Base-by-base conservation (phyloP, 208 protist genomes). In the Porcisia deanei region DNA sequence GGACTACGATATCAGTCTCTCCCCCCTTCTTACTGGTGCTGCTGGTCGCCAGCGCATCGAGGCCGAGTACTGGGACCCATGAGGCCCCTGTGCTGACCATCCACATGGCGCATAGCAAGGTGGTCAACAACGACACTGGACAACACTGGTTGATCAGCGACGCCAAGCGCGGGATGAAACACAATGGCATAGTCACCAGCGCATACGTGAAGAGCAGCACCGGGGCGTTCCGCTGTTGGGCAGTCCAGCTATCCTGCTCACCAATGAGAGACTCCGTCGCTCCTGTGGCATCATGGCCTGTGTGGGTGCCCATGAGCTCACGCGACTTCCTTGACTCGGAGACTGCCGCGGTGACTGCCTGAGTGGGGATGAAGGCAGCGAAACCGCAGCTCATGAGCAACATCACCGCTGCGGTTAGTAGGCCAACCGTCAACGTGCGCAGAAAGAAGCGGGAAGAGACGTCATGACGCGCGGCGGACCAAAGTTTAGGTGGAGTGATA, bases 361-460 rank as follows among this genome's bases (percentile, higher is more conserved):
- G 73, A 45, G 75, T 30, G 16, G 81, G 77, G 58, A 82, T 71
- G 41, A 85, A 77, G 54, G 82, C 34, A n/a, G 81, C 75, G 7
- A 58, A 45, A 4, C 76, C 81, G 49, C 67, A 72, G 58, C 47
- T 60, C 59, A 77, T 18, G 34, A 85, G 34, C 59, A 85, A 69
- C 73, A 73, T 30, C 58, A 83, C 54, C 16, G 73, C 59, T 1
- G 82, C 69, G 14, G 73, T 78, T 52, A 86, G 64, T n/a, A 81
- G 72, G 25, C 68, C 73, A 41, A 83, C 73, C 37, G 82, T 83
- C 30, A 77, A 16, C 7, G 73, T 54, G 39, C 82, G 77, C 3
- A 86, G 75, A 34, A 80, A 58, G 34, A 86, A 86, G 66, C 74
- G 54, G 37, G 80, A 20, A 0, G 82, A 86, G 37, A 80, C 71